Conservation (phyloP, 345 rosid species). For the Citrus trifoliata region DNA sequence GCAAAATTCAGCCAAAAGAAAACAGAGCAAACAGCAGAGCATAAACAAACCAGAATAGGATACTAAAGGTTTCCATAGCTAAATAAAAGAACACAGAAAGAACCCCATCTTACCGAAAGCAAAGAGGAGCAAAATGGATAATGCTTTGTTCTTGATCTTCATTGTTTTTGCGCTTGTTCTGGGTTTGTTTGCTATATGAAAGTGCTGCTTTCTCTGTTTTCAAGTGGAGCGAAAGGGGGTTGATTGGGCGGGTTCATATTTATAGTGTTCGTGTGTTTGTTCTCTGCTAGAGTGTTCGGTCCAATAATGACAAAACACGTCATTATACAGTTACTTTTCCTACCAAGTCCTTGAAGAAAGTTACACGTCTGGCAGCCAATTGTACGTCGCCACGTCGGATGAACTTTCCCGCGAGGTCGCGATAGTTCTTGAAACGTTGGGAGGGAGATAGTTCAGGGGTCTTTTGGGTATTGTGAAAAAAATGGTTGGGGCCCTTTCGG, state of each 20-base stretch:
- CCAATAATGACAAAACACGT: constrained; percentile 26
- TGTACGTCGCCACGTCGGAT: neutral
- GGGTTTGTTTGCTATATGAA: neutral
- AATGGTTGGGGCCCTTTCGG: neutral
- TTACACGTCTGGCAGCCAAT: constrained; percentile 14
- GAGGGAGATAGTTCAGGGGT: neutral
- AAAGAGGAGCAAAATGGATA: constrained; percentile 20
- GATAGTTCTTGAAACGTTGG: constrained; percentile 16
- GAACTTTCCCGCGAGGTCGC: neutral
- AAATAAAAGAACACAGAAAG: neutral
- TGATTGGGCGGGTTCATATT: neutral
- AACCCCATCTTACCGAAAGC: constrained; percentile 22
- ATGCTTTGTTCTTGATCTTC: constrained; percentile 24
- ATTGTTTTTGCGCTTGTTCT: neutral
- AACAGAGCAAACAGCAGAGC: neutral
- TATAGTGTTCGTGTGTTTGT: neutral
- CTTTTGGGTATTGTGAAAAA: neutral
- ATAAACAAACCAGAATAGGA: neutral
- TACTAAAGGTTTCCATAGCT: neutral
- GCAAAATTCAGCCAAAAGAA: neutral
- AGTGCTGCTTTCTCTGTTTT: neutral
- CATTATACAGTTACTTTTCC: neutral
- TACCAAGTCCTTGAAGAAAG: neutral
- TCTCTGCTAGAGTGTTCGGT: constrained; percentile 13
- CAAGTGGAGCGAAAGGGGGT: neutral